Conservation (phyloP, 768 basidiomycete species). For the Lactifluus hygrophoroides region DNA sequence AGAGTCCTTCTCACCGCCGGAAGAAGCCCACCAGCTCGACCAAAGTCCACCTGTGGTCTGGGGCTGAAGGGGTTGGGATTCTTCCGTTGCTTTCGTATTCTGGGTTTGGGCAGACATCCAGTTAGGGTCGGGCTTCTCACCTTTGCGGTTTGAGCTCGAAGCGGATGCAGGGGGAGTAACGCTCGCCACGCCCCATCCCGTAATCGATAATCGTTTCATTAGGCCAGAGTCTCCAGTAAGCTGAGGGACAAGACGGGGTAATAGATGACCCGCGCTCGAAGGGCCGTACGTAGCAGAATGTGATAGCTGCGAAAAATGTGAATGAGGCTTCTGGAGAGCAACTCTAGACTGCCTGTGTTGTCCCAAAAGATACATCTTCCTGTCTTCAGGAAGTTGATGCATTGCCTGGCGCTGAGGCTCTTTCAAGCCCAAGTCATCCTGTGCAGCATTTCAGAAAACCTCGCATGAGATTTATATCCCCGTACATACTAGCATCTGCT, state of each 20-base stretch:
- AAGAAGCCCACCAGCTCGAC: conserved; percentile 67
- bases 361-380: conserved; percentile 58
- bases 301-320: conserved; percentile 28
- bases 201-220: conserved; percentile 59
- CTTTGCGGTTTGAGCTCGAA: conserved; percentile 29
- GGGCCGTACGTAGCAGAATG: conserved; percentile 51
- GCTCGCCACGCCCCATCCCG: conserved; percentile 44
- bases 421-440: conserved; percentile 71
- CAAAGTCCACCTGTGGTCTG: conserved; percentile 73
- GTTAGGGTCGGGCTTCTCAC: conserved; percentile 31
- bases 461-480: not conserved
- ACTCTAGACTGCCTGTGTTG: conserved; percentile 42
- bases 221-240: conserved; percentile 63
- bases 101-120: not conserved
- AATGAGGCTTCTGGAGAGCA: conserved; percentile 25
- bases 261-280: conserved; percentile 44
- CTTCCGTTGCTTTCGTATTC: conserved; percentile 9
- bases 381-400: conserved; percentile 48
- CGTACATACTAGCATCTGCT: conserved; percentile 56
- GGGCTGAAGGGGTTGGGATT: conserved; percentile 37
- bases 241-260: conserved; percentile 65
- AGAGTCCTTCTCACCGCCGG: conserved; percentile 43
- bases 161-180: conserved; percentile 31
- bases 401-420: conserved; percentile 58
- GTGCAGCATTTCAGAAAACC: conserved; percentile 7